Percentiles rank a stretch among this genome's conserved stretches.
phyloP scores from a whole-genome alignment of 148 eudicot species.

The Rhododendron vialii region DNA sequence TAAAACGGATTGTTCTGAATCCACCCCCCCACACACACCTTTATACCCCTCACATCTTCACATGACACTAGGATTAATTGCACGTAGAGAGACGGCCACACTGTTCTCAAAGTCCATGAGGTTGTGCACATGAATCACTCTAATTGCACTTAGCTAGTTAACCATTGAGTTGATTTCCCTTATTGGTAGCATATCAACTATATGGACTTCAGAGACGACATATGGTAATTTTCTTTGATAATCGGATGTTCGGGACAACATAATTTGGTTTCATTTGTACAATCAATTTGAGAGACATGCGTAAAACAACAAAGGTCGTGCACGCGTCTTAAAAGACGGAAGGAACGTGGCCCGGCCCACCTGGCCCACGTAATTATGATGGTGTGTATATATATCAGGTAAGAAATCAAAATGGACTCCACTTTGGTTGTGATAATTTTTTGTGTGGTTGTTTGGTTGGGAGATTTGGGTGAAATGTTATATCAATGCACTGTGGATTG shows the following conservation, averaged over 20 bases:
- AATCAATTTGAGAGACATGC: not conserved
- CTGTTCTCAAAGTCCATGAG: not conserved
- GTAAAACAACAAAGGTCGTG: not conserved
- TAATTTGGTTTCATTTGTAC: not conserved
- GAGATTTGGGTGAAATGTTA: not conserved
- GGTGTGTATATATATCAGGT: not conserved
- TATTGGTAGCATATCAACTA: no score
- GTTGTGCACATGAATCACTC: not conserved
- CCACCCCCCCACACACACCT: no score
- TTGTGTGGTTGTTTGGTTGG: not conserved
- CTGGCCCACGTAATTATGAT: not conserved
- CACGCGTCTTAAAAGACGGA: not conserved
- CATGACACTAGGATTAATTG: no score
- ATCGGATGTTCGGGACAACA: no score
- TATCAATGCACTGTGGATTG: constrained; percentile 6
- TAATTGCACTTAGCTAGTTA: no score
- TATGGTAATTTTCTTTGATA: not conserved
- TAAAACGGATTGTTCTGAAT: no score
- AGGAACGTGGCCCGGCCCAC: not conserved
- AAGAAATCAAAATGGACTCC: not conserved
- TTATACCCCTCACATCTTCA: no score
- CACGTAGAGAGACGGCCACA: no score
- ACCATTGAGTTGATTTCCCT: no score
- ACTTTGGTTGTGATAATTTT: not conserved
- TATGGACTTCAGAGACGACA: not conserved